phyloP scores from a whole-genome alignment of 495 filamentous ascomycete species.

The Penicillium dipodomyicola region DNA sequence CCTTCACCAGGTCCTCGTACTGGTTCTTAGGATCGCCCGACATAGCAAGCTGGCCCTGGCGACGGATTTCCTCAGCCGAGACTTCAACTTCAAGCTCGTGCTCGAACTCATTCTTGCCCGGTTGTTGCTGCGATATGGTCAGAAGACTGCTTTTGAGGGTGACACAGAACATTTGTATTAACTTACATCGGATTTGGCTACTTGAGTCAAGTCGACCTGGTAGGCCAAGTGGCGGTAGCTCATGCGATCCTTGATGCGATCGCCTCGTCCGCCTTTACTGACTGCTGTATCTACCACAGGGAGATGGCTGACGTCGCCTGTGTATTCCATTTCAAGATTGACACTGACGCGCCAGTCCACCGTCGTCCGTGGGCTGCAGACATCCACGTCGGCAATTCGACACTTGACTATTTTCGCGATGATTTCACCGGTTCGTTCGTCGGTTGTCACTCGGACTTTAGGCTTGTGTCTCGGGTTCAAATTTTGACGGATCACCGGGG shows the following conservation, averaged over 20 bases:
- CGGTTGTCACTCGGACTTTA: slow-evolving; percentile 74
- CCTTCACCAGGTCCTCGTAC: slow-evolving; percentile 73
- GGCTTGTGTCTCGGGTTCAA: slow-evolving; percentile 57
- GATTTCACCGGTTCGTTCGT: slow-evolving; percentile 67
- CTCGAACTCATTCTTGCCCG: slow-evolving; percentile 58
- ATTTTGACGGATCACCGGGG: slow-evolving; percentile 52
- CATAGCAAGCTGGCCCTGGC: slow-evolving; percentile 63
- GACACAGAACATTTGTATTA: slow-evolving; percentile 3
- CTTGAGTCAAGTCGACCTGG: slow-evolving; percentile 87
- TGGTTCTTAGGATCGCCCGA: slow-evolving; percentile 55
- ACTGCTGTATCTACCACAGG: slow-evolving; percentile 30
- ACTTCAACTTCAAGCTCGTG: slow-evolving; percentile 90
- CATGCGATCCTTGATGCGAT: slow-evolving; percentile 81
- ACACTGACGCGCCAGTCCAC: slow-evolving; percentile 88
- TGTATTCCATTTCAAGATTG: slow-evolving; percentile 84
- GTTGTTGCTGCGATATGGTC: slow-evolving; percentile 31
- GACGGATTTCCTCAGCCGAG: slow-evolving; percentile 60
- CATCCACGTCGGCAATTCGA: slow-evolving; percentile 76
- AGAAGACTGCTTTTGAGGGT: slow-evolving; percentile 17
- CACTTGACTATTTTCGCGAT: slow-evolving; percentile 86
- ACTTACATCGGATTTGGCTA: slow-evolving; percentile 63
- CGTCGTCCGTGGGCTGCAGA: slow-evolving; percentile 66
- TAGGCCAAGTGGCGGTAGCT: slow-evolving; percentile 83
- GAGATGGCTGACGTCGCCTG: slow-evolving; percentile 62
- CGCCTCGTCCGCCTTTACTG: slow-evolving; percentile 40